Percentiles rank a stretch among this genome's conserved stretches.
Conservation (phyloP, 306 rosid genomes). For the Myrica gale region DNA sequence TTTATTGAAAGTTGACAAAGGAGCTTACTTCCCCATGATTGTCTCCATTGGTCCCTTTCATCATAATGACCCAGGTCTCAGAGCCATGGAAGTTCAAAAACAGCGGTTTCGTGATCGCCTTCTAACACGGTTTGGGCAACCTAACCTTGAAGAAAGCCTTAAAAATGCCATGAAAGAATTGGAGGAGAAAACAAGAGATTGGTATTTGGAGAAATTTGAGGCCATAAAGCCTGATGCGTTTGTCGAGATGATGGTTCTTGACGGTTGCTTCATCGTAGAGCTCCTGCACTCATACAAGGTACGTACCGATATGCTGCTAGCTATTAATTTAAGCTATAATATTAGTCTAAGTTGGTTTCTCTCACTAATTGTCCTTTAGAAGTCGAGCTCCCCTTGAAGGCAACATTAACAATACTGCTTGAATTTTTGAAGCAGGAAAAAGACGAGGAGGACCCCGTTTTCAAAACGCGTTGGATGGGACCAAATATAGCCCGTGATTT, state of each 20-base stretch:
- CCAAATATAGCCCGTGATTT: too few relatives aligned
- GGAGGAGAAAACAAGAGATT: background rate
- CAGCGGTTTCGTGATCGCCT: too few relatives aligned
- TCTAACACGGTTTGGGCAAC: too few relatives aligned
- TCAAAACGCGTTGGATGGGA: background rate
- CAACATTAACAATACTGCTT: too few relatives aligned
- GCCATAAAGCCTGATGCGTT: background rate
- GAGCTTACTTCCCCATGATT: too few relatives aligned
- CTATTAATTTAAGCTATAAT: background rate
- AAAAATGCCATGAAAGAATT: background rate
- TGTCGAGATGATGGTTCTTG: background rate
- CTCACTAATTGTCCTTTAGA: background rate
- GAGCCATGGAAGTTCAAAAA: too few relatives aligned
- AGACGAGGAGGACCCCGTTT: conserved; percentile 2
- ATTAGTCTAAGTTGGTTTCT: too few relatives aligned
- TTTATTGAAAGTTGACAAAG: too few relatives aligned
- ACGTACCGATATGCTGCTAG: too few relatives aligned
- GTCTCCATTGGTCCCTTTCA: too few relatives aligned
- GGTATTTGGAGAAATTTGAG: background rate
- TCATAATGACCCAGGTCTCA: too few relatives aligned
- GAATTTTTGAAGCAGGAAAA: background rate
- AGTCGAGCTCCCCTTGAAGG: too few relatives aligned
- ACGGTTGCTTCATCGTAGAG: conserved; percentile 5
- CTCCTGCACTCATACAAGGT: conserved; percentile 1
- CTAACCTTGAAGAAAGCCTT: background rate